These are phyloP conservation scores for Elaphomyces granulatus DNA, from an alignment of 495 filamentous ascomycete genomes.

Conservation along the genomic window DNA sequence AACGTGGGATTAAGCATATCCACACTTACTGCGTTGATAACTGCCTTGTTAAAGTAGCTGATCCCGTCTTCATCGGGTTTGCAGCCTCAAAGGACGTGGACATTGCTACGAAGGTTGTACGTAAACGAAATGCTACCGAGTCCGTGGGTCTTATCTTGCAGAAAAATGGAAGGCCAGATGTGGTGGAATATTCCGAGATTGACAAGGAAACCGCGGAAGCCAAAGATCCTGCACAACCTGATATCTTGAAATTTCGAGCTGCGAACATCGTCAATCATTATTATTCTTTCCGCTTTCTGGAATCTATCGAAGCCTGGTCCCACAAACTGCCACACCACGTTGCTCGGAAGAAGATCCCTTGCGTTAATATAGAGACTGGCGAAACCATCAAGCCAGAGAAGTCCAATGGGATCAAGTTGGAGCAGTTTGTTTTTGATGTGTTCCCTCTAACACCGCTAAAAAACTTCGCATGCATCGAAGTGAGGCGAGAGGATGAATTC, in stretches of 20 bases:
- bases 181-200: slow-evolving; percentile 98
- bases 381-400: slow-evolving; percentile 75
- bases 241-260: slow-evolving; percentile 84
- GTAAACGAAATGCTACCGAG: slow-evolving; percentile 94
- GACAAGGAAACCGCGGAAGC: slow-evolving; percentile 76
- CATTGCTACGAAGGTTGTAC: slow-evolving; percentile 96
- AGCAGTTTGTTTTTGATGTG: slow-evolving; percentile 98
- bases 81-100: slow-evolving; percentile 78
- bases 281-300: slow-evolving; percentile 89
- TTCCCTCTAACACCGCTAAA: slow-evolving; percentile 79
- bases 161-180: slow-evolving; percentile 93
- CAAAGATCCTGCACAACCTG: slow-evolving; percentile 67
- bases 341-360: slow-evolving; percentile 95
- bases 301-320: slow-evolving; percentile 73
- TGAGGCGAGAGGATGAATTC: slow-evolving; percentile 95
- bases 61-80: slow-evolving; percentile 93
- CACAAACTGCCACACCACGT: slow-evolving; percentile 88
- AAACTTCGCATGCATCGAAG: slow-evolving; percentile 91
- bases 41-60: slow-evolving; percentile 94
- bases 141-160: slow-evolving; percentile 87
- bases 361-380: slow-evolving; percentile 59
- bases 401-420: slow-evolving; percentile 96
- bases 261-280: slow-evolving; percentile 99
- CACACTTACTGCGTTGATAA: slow-evolving; percentile 99
- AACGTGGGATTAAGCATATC: slow-evolving; percentile 84